Evolutionary conservation across 169 alveolate genomes (phyloP).

Genomic region (Condylostoma magnum): DNA sequence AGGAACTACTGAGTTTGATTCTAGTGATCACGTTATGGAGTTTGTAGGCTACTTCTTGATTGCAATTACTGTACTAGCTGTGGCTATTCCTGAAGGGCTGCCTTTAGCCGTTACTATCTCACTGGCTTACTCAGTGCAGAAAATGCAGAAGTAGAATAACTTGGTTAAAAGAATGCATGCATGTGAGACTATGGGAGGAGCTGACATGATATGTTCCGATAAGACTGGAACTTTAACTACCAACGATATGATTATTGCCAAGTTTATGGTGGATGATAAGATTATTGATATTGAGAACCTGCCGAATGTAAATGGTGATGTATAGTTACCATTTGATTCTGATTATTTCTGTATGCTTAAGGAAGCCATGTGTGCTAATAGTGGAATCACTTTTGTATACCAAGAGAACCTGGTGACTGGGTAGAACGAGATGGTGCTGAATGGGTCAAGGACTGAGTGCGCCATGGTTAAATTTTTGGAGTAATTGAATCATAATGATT

Average conservation of each 20-base stretch:
- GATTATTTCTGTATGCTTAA: conserved; percentile 18
- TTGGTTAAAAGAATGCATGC: conserved; percentile 82
- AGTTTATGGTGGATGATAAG: conserved; percentile 36
- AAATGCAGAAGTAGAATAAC: conserved; percentile 87
- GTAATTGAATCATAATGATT: conserved; percentile 49
- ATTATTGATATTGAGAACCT: conserved; percentile 3
- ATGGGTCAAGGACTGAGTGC: conserved; percentile 81
- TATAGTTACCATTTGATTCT: background rate
- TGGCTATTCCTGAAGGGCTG: conserved; percentile 93
- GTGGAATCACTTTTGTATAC: too few species aligned
- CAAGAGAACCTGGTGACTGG: too few species aligned
- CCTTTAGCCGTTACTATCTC: conserved; percentile 93
- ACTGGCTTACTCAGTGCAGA: conserved; percentile 83
- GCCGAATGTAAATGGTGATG: conserved; percentile 8
- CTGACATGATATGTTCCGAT: conserved; percentile 88
- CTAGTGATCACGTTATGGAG: conserved; percentile 30
- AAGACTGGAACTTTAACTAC: conserved; percentile 92
- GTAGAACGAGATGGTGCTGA: too few species aligned
- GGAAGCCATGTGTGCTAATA: conserved; percentile 19
- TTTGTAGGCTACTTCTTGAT: conserved; percentile 57
- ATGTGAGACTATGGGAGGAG: conserved; percentile 95
- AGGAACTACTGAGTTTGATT: conserved; percentile 12
- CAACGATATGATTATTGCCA: conserved; percentile 84
- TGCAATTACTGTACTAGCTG: conserved; percentile 84
- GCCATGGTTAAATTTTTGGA: conserved; percentile 72